Percentiles rank a stretch among this genome's conserved stretches.
Conservation (phyloP, 2,329 filamentous ascomycete species). For the Scleromitrula shiraiana region DNA sequence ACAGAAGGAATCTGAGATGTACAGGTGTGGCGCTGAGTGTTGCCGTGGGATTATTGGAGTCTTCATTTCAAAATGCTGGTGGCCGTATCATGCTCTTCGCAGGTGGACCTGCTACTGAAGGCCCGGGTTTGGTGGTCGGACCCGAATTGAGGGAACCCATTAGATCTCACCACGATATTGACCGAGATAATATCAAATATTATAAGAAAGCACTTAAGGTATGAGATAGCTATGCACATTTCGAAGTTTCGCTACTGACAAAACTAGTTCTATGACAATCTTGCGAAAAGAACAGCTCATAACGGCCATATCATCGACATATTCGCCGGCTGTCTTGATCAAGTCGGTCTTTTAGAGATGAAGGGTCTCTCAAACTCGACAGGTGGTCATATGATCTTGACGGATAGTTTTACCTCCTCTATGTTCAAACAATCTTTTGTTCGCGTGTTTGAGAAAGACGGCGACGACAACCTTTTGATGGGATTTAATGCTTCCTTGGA, state of each 20-base stretch:
- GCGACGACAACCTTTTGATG: slow-evolving; percentile 90
- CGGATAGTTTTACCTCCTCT: slow-evolving; percentile 95
- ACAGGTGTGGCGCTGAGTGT: slow-evolving; percentile 96
- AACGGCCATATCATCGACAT: slow-evolving; percentile 98
- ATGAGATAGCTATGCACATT: slow-evolving; percentile 24
- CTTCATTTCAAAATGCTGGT: slow-evolving; percentile 90
- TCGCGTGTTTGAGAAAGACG: slow-evolving; percentile 94
- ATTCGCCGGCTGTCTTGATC: slow-evolving; percentile 93
- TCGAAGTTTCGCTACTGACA: not conserved
- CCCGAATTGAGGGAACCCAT: slow-evolving; percentile 94
- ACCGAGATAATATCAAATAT: slow-evolving; percentile 98
- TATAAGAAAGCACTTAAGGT: slow-evolving; percentile 98
- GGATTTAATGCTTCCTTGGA: slow-evolving; percentile 96
- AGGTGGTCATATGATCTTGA: slow-evolving; percentile 95
- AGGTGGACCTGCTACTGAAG: slow-evolving; percentile 89
- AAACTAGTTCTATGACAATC: slow-evolving; percentile 77
- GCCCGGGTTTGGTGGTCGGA: slow-evolving; percentile 92
- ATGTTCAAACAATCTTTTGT: slow-evolving; percentile 99
- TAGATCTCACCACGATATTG: slow-evolving; percentile 96
- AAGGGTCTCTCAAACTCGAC: slow-evolving; percentile 94
- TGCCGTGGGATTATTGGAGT: slow-evolving; percentile 84
- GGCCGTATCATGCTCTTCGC: slow-evolving; percentile 96
- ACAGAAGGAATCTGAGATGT: slow-evolving; percentile 82
- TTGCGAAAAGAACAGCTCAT: slow-evolving; percentile 89
- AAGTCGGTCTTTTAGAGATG: slow-evolving; percentile 96